Conservation (phyloP, 1,284 basidiomycete species). For the Volvariella surrecta region DNA sequence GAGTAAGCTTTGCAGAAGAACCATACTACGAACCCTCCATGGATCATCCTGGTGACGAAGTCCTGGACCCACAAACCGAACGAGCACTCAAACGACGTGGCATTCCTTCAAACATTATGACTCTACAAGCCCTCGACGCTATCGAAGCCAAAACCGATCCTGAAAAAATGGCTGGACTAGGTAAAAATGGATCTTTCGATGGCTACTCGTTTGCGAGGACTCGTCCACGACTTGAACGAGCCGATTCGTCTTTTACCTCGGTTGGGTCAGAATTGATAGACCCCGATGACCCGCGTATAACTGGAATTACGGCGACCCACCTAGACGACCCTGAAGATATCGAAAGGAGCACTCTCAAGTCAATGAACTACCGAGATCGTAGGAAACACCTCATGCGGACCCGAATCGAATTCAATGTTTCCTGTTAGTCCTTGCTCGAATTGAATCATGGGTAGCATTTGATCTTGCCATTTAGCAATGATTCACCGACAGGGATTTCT, state of each 20-base stretch:
- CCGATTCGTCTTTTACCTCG: constrained; percentile 27
- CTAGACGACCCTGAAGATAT: constrained; percentile 53
- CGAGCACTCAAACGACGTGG: constrained; percentile 30
- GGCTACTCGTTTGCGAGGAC: constrained; percentile 16
- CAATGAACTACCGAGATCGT: constrained; percentile 58
- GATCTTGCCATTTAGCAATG: constrained; percentile 37
- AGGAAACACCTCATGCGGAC: constrained; percentile 53
- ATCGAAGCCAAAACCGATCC: constrained; percentile 5
- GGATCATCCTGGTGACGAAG: constrained; percentile 13
- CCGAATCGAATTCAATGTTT: constrained; percentile 63
- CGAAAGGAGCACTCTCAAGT: constrained; percentile 44
- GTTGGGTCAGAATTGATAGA: constrained; percentile 39
- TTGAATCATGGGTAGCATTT: neutral
- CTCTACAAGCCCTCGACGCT: constrained; percentile 13
- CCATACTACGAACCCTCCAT: constrained; percentile 9
- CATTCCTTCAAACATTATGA: constrained; percentile 41
- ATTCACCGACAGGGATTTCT: constrained; percentile 71
- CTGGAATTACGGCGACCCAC: constrained; percentile 30
- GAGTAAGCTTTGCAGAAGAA: constrained; percentile 24
- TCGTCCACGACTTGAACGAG: constrained; percentile 18
- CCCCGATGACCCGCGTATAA: constrained; percentile 45
- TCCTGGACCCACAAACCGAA: constrained; percentile 18
- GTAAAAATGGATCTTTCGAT: constrained; percentile 10
- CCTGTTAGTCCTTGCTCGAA: constrained; percentile 38
- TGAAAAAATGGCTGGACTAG: constrained; percentile 9